A percentile compares a stretch with the other conserved stretches of the same genome.
These are phyloP conservation scores for Rosa multiflora DNA, from an alignment of 306 rosid genomes.

Conservation along the genomic window DNA sequence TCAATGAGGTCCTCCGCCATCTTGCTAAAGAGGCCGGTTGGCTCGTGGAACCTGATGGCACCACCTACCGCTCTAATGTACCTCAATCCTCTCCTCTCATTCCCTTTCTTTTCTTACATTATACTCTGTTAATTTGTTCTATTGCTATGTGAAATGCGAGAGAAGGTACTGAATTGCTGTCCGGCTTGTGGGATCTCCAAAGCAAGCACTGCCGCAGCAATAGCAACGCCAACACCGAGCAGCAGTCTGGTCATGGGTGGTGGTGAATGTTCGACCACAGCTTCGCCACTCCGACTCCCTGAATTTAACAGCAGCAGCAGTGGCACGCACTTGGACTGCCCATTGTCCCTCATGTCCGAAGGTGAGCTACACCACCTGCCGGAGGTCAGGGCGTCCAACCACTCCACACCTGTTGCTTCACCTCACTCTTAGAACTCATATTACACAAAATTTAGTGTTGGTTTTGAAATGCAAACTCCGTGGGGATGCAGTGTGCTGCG, in stretches of 20 bases:
- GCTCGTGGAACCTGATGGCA: slow-evolving; percentile 44
- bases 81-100: neutral
- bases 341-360: slow-evolving; percentile 14
- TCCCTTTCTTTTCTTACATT: neutral
- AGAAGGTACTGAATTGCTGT: slow-evolving; percentile 40
- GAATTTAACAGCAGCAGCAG: neutral
- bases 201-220: slow-evolving; percentile 11
- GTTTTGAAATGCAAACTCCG: neutral
- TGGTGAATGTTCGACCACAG: slow-evolving; percentile 39
- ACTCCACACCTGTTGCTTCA: slow-evolving; percentile 25
- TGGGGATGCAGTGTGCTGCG: neutral
- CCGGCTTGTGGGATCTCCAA: slow-evolving; percentile 36
- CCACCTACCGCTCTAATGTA: slow-evolving; percentile 44
- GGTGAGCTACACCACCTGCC: slow-evolving; percentile 11
- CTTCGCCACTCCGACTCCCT: slow-evolving; percentile 23
- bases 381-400: slow-evolving; percentile 36
- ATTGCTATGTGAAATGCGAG: slow-evolving; percentile 1
- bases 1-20: slow-evolving; percentile 51
- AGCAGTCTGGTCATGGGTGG: slow-evolving; percentile 25
- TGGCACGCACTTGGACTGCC: neutral
- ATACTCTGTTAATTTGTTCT: neutral
- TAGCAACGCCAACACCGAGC: slow-evolving; percentile 27
- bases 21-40: slow-evolving; percentile 58
- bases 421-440: slow-evolving; percentile 17
- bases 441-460: neutral